Base-by-base conservation (phyloP, 108 stramenopile species). In the Nitzschia palea region DNA sequence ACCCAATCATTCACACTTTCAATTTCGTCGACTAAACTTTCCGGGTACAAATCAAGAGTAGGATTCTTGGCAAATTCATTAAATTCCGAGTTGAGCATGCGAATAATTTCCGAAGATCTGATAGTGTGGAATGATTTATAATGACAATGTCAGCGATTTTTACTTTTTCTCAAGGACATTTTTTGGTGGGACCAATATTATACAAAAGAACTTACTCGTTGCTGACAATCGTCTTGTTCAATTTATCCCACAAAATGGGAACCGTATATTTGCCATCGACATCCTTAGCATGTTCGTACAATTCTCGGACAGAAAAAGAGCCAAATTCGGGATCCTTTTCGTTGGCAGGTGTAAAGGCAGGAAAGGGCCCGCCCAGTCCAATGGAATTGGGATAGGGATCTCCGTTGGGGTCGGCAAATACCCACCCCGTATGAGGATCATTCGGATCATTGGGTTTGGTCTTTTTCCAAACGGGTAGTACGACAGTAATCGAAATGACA, bases 171-270 rank as follows among this genome's bases (percentile, higher is more conserved):
- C n/a, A n/a, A n/a, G n/a, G n/a, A n/a, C n/a, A n/a, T n/a, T n/a
- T n/a, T n/a, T n/a, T n/a, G n/a, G n/a, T n/a, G n/a, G n/a, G n/a
- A n/a, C n/a, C n/a, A n/a, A n/a, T n/a, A n/a, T n/a, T 28, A 10
- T 12, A 40, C 37, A 40, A 40, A 40, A 6, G 10, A 18, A 1
- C 83, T 86, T 85, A 86, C 79, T 98, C 97, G 57, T 96, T 96
- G 71, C 78, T 86, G 44, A 98, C 97, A 40, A 98, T 95, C 1
- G 82, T 90, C 18, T 83, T 67, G 6, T 70, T 75, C 81, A 94
- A 88, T 74, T 92, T 95, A 82, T 98, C 97, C 57, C 77, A 95
- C 27, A 98, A 78, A 17, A 97, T 70, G 5, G 97, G 97, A 20
- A 95, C 94, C 18, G 95, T 77, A 75, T 85, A 96, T 75, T 95